Conservation (phyloP, 1,284 basidiomycete species). For the Amylostereum chailletii region DNA sequence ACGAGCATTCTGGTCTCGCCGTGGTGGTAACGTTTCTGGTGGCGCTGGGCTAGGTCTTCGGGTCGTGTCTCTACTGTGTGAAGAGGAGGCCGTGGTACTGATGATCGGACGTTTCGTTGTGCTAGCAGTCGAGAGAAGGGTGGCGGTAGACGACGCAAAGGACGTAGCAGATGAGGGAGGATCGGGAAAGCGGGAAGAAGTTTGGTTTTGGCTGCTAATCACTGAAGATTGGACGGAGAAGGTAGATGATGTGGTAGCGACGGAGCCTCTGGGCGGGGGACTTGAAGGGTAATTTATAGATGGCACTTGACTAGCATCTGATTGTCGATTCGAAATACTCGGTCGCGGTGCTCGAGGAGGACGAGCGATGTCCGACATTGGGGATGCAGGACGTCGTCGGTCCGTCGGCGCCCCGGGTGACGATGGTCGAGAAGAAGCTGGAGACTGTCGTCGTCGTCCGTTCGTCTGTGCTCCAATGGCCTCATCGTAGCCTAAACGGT, state of each 20-base stretch:
- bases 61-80: constrained; percentile 9
- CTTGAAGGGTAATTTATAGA: constrained; percentile 15
- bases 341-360: constrained; percentile 27
- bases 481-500: constrained; percentile 6
- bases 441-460: constrained; percentile 5
- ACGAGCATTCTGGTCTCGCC: constrained; percentile 58
- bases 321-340: constrained; percentile 19
- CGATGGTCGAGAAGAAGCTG: constrained; percentile 3
- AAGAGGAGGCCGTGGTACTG: constrained; percentile 4
- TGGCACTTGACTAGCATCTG: constrained; percentile 17
- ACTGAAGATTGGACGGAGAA: constrained; percentile 9
- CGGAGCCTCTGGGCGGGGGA: constrained; percentile 11
- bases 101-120: constrained; percentile 6
- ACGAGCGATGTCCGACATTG: constrained; percentile 9
- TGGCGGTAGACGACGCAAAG: constrained; percentile 11
- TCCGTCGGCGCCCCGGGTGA: constrained; percentile 7
- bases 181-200: constrained; percentile 17
- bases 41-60: constrained; percentile 13
- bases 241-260: constrained; percentile 7
- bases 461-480: neutral
- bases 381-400: constrained; percentile 16
- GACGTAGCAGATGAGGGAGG: constrained; percentile 18
- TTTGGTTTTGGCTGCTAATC: constrained; percentile 13
- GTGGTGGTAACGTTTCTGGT: constrained; percentile 17
- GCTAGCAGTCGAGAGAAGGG: neutral